These are phyloP conservation scores for Cytospora piceicola DNA, from an alignment of 2,329 filamentous ascomycete genomes.

Conservation along the genomic window DNA sequence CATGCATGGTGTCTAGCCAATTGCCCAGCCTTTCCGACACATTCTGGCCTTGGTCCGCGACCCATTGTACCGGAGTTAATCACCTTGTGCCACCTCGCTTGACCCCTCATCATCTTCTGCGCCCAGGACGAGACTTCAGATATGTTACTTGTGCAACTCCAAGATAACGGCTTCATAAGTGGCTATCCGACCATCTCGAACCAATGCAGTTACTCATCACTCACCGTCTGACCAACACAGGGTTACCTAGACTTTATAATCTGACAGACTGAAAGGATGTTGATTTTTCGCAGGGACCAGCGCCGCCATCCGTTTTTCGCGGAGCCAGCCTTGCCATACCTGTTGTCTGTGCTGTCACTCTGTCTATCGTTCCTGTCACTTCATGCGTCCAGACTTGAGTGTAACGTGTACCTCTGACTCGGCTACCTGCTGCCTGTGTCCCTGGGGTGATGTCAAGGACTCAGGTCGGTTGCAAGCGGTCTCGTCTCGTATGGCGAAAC, in stretches of 20 bases:
- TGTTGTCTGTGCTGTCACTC: conserved; percentile 14
- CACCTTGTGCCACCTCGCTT: conserved; percentile 16
- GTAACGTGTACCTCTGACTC: conserved; percentile 22
- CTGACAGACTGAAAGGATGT: conserved; percentile 4
- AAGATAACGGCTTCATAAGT: conserved; percentile 12
- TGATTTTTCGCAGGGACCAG: conserved; percentile 10
- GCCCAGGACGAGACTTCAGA: neutral
- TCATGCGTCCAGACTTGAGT: conserved; percentile 20
- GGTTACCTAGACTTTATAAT: conserved; percentile 5
- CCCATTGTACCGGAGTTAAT: neutral
- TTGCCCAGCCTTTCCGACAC: conserved; percentile 3
- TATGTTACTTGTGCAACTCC: neutral
- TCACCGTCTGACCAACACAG: conserved; percentile 10
- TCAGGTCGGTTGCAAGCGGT: neutral
- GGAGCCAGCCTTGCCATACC: conserved; percentile 14
- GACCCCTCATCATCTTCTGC: neutral
- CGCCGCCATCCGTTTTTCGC: conserved; percentile 19
- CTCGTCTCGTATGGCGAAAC: neutral
- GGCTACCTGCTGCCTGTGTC: neutral
- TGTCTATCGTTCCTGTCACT: conserved; percentile 3
- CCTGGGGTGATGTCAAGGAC: neutral
- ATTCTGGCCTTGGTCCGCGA: conserved; percentile 3
- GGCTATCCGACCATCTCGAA: conserved; percentile 17
- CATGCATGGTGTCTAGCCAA: conserved; percentile 9
- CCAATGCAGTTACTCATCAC: conserved; percentile 11